A percentile compares a stretch with the other conserved stretches of the same genome.
These are phyloP conservation scores for Moniliella sp. DNA, from an alignment of 1,284 basidiomycete species.

Conservation along the genomic window DNA sequence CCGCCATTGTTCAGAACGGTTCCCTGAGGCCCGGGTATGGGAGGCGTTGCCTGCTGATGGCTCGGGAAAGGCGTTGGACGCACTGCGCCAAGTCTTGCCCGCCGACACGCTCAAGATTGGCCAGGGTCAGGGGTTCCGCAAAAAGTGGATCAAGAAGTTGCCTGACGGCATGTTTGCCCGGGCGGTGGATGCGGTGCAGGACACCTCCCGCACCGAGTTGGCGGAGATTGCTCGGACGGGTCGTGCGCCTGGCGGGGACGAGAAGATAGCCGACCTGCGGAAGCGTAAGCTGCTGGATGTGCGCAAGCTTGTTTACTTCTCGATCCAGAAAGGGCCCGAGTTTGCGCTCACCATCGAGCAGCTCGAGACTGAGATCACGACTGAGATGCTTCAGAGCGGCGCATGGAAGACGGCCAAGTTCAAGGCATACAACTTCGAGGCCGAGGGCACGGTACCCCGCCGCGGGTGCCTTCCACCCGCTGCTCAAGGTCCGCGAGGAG, in stretches of 20 bases:
- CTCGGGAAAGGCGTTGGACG: constrained; percentile 14
- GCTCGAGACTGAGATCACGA: constrained; percentile 89
- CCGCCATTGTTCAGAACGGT: constrained; percentile 8
- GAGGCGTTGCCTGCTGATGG: constrained; percentile 15
- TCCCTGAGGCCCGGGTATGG: constrained; percentile 27
- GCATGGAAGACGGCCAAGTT: constrained; percentile 38
- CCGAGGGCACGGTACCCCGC: constrained; percentile 66
- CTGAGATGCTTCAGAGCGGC: constrained; percentile 65
- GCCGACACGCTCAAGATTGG: constrained; percentile 39
- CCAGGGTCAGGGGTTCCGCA: constrained; percentile 86
- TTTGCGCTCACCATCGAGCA: constrained; percentile 86
- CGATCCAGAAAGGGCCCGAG: constrained; percentile 60
- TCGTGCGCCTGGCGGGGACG: constrained; percentile 5
- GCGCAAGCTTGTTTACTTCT: constrained; percentile 88
- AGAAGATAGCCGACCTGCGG: constrained; percentile 41
- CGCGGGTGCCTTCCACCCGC: constrained; percentile 78
- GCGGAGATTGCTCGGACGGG: constrained; percentile 50
- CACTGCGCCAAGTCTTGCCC: constrained; percentile 20
- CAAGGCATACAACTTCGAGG: constrained; percentile 98
- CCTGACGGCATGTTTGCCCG: constrained; percentile 66
- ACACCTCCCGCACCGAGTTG: constrained; percentile 45
- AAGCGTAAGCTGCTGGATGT: constrained; percentile 60
- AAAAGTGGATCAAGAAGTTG: constrained; percentile 84
- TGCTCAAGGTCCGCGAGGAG: constrained; percentile 93
- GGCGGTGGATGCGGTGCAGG: constrained; percentile 7